These are phyloP conservation scores for Suillus spraguei DNA, from an alignment of 768 basidiomycete genomes.

Conservation along the genomic window DNA sequence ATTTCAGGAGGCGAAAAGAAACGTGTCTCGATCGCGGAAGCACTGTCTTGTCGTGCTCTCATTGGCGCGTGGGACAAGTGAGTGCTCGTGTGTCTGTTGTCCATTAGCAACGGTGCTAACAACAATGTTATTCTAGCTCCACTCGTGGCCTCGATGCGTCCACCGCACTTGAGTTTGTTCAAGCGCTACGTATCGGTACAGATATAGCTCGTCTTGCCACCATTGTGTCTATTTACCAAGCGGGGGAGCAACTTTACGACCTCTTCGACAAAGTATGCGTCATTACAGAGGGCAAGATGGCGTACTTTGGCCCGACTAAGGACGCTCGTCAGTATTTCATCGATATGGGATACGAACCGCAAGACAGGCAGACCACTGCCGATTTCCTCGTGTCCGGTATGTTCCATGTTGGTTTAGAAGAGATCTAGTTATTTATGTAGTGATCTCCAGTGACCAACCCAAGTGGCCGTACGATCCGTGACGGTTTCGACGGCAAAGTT, in stretches of 20 bases:
- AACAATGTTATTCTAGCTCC: slow-evolving; percentile 35
- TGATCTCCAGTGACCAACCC: slow-evolving; percentile 58
- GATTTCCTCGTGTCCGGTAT: slow-evolving; percentile 69
- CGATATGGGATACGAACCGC: slow-evolving; percentile 66
- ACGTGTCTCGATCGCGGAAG: slow-evolving; percentile 81
- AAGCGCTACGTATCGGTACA: slow-evolving; percentile 67
- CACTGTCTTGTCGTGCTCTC: slow-evolving; percentile 80
- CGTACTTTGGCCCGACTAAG: slow-evolving; percentile 59
- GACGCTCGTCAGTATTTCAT: slow-evolving; percentile 61
- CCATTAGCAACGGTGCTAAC: neutral
- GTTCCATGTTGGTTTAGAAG: slow-evolving; percentile 22
- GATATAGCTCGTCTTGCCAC: slow-evolving; percentile 56
- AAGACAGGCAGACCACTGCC: slow-evolving; percentile 82
- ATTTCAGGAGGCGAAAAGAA: slow-evolving; percentile 82
- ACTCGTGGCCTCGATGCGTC: slow-evolving; percentile 69
- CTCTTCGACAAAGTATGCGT: slow-evolving; percentile 75
- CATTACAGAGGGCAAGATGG: slow-evolving; percentile 59
- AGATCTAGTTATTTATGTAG: neutral
- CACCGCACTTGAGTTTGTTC: slow-evolving; percentile 75
- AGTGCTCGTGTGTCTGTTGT: neutral
- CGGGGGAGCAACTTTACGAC: slow-evolving; percentile 66
- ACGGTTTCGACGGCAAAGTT: slow-evolving; percentile 22
- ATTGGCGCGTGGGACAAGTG: slow-evolving; percentile 81
- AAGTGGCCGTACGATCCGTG: slow-evolving; percentile 53
- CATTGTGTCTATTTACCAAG: slow-evolving; percentile 86